These are phyloP conservation scores for Trametes cubensis DNA, from an alignment of 768 basidiomycete species.

Conservation along the genomic window DNA sequence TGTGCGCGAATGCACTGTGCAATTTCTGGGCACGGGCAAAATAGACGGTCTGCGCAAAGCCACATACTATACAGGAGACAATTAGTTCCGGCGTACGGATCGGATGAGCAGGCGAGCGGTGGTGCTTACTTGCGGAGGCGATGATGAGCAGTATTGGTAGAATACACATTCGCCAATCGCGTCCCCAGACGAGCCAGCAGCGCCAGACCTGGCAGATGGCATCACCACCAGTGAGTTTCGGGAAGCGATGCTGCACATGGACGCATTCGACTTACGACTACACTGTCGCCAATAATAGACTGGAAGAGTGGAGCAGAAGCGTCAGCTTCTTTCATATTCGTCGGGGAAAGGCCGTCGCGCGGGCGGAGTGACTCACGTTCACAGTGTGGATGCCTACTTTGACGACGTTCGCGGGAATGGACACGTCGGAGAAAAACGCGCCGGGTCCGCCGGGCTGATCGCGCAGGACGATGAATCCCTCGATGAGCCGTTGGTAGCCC, in stretches of 20 bases:
- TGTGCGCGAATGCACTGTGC: conserved; percentile 39
- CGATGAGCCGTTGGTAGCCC: conserved; percentile 40
- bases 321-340: neutral
- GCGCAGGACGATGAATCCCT: conserved; percentile 37
- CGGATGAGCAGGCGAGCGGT: neutral
- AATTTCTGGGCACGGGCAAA: conserved; percentile 33
- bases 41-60: conserved; percentile 36
- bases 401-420: conserved; percentile 39
- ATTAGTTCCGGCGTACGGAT: neutral
- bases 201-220: conserved; percentile 33
- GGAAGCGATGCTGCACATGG: neutral
- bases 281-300: conserved; percentile 39
- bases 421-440: conserved; percentile 39
- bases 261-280: conserved; percentile 29
- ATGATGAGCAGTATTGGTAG: conserved; percentile 35
- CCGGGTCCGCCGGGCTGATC: conserved; percentile 35
- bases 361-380: conserved; percentile 24
- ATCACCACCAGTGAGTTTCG: neutral
- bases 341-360: neutral
- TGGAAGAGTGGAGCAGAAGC: conserved; percentile 9
- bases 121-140: conserved; percentile 34
- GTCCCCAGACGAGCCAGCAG: conserved; percentile 40
- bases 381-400: conserved; percentile 41
- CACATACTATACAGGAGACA: conserved; percentile 29
- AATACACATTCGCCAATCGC: conserved; percentile 35